phyloP scores from a whole-genome alignment of 2,329 filamentous ascomycete species.

The Ascochyta fabae region DNA sequence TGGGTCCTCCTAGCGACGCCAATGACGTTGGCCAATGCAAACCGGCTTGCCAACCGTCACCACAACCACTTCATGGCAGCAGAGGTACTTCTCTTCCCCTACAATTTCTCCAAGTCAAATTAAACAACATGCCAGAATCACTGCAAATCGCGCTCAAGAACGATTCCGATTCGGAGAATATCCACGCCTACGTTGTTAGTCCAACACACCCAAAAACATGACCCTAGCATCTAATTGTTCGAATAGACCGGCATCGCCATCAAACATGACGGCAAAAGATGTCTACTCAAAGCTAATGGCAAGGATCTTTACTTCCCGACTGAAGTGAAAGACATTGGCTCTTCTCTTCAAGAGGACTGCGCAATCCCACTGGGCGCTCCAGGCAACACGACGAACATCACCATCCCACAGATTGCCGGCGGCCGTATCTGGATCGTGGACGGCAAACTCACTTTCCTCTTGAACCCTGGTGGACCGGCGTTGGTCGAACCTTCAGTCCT shows the following conservation, averaged over 20 bases:
- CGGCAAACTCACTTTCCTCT: constrained; percentile 11
- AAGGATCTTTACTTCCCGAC: constrained; percentile 13
- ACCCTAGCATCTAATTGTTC: no score
- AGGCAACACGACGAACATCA: constrained; percentile 13
- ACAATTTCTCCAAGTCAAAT: neutral
- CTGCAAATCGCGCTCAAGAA: constrained; percentile 16
- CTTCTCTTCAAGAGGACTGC: constrained; percentile 13
- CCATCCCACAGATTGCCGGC: constrained; percentile 14
- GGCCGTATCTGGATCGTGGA: constrained; percentile 14
- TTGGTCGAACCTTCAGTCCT: constrained; percentile 13
- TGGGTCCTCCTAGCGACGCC: constrained; percentile 15
- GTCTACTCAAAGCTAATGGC: constrained; percentile 12
- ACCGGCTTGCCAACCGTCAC: constrained; percentile 11
- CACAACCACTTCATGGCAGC: neutral
- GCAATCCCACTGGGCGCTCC: constrained; percentile 12
- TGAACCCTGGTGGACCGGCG: constrained; percentile 14
- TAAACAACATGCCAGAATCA: constrained; percentile 14
- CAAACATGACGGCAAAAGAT: constrained; percentile 13
- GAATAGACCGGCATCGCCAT: constrained; percentile 11
- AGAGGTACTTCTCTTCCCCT: neutral
- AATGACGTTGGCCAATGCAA: constrained; percentile 17
- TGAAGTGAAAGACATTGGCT: constrained; percentile 17
- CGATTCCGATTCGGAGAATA: constrained; percentile 9
- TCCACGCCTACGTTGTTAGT: constrained; percentile 16
- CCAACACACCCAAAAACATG: no score